Percentiles rank a stretch among this genome's conserved stretches.
phyloP scores from a whole-genome alignment of 257 asterid species.

The Solanum lycopersicoides region DNA sequence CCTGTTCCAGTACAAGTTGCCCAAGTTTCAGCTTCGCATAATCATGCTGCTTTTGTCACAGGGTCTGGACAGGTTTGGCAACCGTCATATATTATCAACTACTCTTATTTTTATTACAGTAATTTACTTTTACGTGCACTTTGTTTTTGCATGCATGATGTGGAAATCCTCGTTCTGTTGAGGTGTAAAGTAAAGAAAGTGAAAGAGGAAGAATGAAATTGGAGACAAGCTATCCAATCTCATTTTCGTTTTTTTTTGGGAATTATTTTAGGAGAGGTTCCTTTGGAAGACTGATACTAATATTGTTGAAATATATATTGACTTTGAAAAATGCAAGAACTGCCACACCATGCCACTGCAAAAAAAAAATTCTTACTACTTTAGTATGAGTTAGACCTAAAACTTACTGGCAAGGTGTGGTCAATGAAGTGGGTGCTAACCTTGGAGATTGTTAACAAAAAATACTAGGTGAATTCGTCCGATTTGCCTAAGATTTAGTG shows the following conservation, averaged over 20 bases:
- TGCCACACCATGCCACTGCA: neutral
- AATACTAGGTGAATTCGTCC: neutral
- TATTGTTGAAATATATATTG: neutral
- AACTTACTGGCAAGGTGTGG: neutral
- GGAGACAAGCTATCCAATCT: neutral
- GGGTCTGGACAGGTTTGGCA: slow-evolving; percentile 63
- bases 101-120: neutral
- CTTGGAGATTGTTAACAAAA: neutral
- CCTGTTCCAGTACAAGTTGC: slow-evolving; percentile 47
- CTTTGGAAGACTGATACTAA: neutral
- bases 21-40: slow-evolving; percentile 77
- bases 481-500: neutral
- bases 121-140: neutral
- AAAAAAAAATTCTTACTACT: neutral
- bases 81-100: neutral
- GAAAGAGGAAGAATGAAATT: neutral
- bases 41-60: slow-evolving; percentile 78
- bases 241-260: neutral
- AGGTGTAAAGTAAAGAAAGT: neutral
- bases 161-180: neutral
- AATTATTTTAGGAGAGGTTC: neutral
- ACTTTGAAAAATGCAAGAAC: neutral
- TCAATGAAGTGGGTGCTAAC: neutral
- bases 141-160: neutral
- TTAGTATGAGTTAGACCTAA: neutral